phyloP scores from a whole-genome alignment of 1,139 yeast genomes.

The Suhomyces taliae region DNA sequence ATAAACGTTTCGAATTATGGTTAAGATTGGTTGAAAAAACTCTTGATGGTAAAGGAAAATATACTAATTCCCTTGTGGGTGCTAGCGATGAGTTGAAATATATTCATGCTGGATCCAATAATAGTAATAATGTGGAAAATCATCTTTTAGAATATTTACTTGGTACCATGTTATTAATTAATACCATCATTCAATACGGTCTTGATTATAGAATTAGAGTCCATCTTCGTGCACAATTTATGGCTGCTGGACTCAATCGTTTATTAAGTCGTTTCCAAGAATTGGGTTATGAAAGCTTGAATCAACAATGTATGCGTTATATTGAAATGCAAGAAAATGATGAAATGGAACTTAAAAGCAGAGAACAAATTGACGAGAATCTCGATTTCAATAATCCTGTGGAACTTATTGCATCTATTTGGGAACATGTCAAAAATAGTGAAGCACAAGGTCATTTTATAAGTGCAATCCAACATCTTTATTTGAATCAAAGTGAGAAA shows the following conservation, averaged over 20 bases:
- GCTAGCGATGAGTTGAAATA: conserved; percentile 84
- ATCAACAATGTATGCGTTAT: conserved; percentile 65
- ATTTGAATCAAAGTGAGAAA: conserved; percentile 67
- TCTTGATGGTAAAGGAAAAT: conserved; percentile 81
- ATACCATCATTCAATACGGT: conserved; percentile 68
- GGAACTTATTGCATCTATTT: conserved; percentile 64
- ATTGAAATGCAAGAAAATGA: conserved; percentile 70
- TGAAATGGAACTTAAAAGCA: conserved; percentile 60
- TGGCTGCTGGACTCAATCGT: conserved; percentile 71
- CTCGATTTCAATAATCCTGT: conserved; percentile 75
- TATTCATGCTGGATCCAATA: conserved; percentile 50
- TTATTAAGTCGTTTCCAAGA: conserved; percentile 62
- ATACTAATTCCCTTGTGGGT: conserved; percentile 85
- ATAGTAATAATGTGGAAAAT: conserved; percentile 47
- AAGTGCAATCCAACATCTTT: conserved; percentile 82
- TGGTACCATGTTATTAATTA: conserved; percentile 74
- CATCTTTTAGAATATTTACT: conserved; percentile 78
- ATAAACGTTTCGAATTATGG: conserved; percentile 84
- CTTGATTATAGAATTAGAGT: conserved; percentile 66
- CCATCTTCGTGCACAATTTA: conserved; percentile 73
- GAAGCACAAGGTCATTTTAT: conserved; percentile 71
- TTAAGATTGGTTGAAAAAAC: conserved; percentile 68
- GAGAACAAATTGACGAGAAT: conserved; percentile 60
- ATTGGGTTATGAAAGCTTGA: conserved; percentile 62
- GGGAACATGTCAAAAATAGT: conserved; percentile 71